Conservation (phyloP, 345 rosid genomes). For the Garcia nutans region DNA sequence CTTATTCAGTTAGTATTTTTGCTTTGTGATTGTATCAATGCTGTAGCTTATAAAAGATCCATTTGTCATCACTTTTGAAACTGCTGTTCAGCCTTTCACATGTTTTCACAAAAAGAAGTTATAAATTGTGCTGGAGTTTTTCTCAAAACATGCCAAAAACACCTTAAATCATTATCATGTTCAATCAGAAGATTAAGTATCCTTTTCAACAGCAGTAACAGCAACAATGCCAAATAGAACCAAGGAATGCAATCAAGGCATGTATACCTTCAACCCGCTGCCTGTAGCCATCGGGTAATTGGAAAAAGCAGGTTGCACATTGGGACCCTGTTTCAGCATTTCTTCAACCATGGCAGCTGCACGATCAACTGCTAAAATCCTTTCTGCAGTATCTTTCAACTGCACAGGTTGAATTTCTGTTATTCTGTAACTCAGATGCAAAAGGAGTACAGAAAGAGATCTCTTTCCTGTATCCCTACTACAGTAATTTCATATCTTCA, state of each 20-base stretch:
- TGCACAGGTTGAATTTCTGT: slow-evolving; percentile 21
- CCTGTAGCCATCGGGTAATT: slow-evolving; percentile 24
- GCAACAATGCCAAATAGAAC: background rate
- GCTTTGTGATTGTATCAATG: background rate
- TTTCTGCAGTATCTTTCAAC: slow-evolving; percentile 90
- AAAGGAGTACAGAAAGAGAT: background rate
- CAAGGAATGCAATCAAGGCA: slow-evolving; percentile 1
- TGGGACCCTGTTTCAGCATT: slow-evolving; percentile 72
- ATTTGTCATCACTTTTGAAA: background rate
- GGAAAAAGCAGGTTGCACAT: slow-evolving; percentile 31
- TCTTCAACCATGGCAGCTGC: slow-evolving; percentile 92
- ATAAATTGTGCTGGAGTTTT: background rate
- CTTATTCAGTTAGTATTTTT: slow-evolving; percentile 33
- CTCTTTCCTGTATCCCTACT: background rate
- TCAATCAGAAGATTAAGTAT: background rate
- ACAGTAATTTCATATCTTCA: background rate
- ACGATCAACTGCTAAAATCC: slow-evolving; percentile 82
- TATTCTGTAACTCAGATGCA: background rate
- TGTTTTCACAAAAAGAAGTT: background rate
- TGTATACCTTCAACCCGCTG: slow-evolving; percentile 44
- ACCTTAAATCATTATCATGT: background rate
- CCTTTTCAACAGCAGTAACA: background rate
- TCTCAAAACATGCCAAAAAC: background rate
- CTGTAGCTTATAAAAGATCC: slow-evolving; percentile 7
- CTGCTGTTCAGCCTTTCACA: background rate